Evolutionary conservation across 2,329 filamentous ascomycete genomes (phyloP), one percentile per base, ranked within the genome.

Genomic region (Byssoonygena ceratinophila): DNA sequence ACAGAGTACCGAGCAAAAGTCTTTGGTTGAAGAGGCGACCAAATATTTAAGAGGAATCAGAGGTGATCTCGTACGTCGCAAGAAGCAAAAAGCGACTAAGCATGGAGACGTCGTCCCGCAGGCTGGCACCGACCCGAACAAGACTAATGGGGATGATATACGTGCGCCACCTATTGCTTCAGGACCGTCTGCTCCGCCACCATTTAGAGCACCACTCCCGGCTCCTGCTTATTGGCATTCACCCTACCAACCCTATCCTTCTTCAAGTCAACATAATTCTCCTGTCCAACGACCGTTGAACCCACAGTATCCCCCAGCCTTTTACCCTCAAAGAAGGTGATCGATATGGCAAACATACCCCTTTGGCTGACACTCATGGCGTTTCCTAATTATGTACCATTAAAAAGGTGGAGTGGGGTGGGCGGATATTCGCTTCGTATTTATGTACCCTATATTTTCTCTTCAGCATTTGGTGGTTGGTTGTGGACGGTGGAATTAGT

Each of bases 21-120:
- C 76, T 18, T 63, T 80, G 6, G 69, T 83, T 9, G 71, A 75
- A 9, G 62, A 71, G 25, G 81, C 81, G 1, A 72, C 69, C 37
- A 76, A 74, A 55, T 83, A 83, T 58, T 64, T 84, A 14, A 66
- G 71, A 14, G 77, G 76, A 3, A 70, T 83, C 41, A 77, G 80
- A 53, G 75, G 76, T 5, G 71, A 74, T 50, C 61, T 83, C 9
- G 76, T 76, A 12, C 74, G 76, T 56, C 64, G 71, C 41, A 78
- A 78, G 63, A 79, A 66, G 31, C 36, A 39, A 53, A 62, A 52
- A 18, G 27, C 16, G 9, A 39, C 27, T 9, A 43, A 34, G 20
- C 37, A 11, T 18, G 6, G 12, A 1, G 23, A 11, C 45, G 14
- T n/a, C 14, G 3, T 9, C 16, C 23, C 14, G 22, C 16, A 47